Base-by-base conservation (phyloP, 495 filamentous ascomycete genomes). In the Hyaloscypha variabilis region DNA sequence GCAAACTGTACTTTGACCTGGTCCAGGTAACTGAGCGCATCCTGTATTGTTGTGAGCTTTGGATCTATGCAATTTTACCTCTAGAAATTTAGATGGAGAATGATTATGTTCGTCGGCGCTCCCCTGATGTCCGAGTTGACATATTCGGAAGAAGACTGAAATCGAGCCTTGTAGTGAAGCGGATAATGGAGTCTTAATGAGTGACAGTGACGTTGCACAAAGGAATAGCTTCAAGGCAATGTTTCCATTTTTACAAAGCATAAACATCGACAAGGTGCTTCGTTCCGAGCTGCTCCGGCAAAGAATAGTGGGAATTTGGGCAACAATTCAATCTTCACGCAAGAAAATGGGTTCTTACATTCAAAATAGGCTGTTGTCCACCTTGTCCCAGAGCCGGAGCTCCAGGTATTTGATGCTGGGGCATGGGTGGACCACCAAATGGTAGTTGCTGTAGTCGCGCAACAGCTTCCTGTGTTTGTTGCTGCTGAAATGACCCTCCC, bases 1-100 rank as follows among this genome's bases (percentile, higher is more conserved):
- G 92, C 89, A 71, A 99, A 99, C 69, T 97, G 93, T 54, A 97
- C 94, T 77, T 99, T 99, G 65, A 99, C 95, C 74, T 98, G 96
- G 75, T 99, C 95, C 39, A 99, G 84, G 75, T 99, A 99, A 75
- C 92, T 97, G 17, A 99, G 83, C 21, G 95, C 95, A 81, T 99
- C 95, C 92, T 96, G 73, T 11, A 2, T n/a, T 10, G 42, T 64
- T 64, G 63, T 64, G 42, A 8, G 19, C 5, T 31, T 19, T 2
- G 6, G 51, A 51, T 25, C 25, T 19, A 54, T 54, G 19, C 10
- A 46, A 19, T 14, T 46, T 10, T 17, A 46, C 39, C 13, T 17
- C 3, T 14, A 17, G 11, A 46, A 46, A 46, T 11, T 4, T 46
- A 25, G 25, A 24, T 34, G 17, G 29, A 29, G n/a, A 62, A 24